Percentiles rank a stretch among this genome's conserved stretches.
Evolutionary conservation across 805 yeast species (phyloP).

Genomic region (Kregervanrija fluxuum): DNA sequence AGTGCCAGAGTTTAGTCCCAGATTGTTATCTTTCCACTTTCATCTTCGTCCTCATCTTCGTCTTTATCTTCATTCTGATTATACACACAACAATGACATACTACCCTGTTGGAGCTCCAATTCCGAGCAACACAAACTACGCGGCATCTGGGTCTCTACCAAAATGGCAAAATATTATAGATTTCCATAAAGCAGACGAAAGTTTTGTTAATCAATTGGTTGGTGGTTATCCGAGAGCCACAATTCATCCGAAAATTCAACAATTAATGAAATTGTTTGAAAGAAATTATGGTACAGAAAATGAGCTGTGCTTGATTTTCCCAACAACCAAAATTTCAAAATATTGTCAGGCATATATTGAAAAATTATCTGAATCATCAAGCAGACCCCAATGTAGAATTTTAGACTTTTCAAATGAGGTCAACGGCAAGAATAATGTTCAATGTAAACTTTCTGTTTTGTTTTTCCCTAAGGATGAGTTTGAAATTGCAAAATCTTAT

Average conservation of each 20-base stretch:
- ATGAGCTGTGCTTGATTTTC: slow-evolving; percentile 68
- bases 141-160: slow-evolving; percentile 95
- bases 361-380: slow-evolving; percentile 30
- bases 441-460: slow-evolving; percentile 64
- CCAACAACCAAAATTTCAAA: slow-evolving; percentile 76
- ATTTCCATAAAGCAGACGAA: slow-evolving; percentile 83
- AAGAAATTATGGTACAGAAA: slow-evolving; percentile 68
- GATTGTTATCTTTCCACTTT: background rate
- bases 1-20: background rate
- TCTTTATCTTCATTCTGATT: too few species aligned
- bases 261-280: slow-evolving; percentile 48
- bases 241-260: slow-evolving; percentile 57
- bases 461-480: slow-evolving; percentile 59
- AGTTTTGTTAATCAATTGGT: slow-evolving; percentile 72
- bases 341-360: slow-evolving; percentile 75
- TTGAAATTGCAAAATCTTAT: slow-evolving; percentile 66
- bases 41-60: too few species aligned
- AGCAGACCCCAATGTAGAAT: slow-evolving; percentile 26
- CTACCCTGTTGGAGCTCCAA: slow-evolving; percentile 67
- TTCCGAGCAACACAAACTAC: slow-evolving; percentile 84
- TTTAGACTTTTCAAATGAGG: slow-evolving; percentile 65
- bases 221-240: slow-evolving; percentile 86
- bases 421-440: slow-evolving; percentile 59
- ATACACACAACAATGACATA: slow-evolving; percentile 11
- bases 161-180: slow-evolving; percentile 90